Evolutionary conservation across 73 alveolate genomes (phyloP), one percentile per base, ranked within the genome.

Genomic region (Tetrahymena elliotti): DNA sequence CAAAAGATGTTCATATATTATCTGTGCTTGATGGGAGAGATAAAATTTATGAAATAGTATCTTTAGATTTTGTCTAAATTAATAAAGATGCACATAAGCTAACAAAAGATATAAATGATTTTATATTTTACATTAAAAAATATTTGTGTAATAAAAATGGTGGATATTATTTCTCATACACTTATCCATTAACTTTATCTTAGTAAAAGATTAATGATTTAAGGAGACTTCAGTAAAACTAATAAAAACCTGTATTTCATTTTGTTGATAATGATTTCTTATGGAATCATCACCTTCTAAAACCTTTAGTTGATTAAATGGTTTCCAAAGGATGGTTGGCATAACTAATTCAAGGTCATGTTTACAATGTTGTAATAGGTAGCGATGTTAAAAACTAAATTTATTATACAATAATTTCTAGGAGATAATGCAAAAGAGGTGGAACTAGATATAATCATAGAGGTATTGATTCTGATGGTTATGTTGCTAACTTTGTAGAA

Each of bases 381-480:
- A 34, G 84, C 20, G 98, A 95, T 40, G 38, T 36, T 16, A 93
- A 94, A 13, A 27, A 92, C 27, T 94, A 82, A 18, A 52, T 97
- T 53, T 35, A 39, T 10, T 53, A 95, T 20, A 83, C 83, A 37
- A 84, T 96, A 20, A 96, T 96, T 35, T 96, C 98, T 1, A 93
- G 98, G 93, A 95, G 98, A 98, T 93, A 98, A 92, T 97, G 98
- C 96, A 95, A 96, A 84, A 97, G 98, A 97, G 99, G 99, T 93
- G 99, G 99, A 0, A 98, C 99, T n/a, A 93, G 99, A 36, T 98
- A 98, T 93, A 98, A 98, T 93, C 96, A 99, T 35, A 97, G 99
- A 95, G 99, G 99, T 13, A 96, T 98, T 13, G 99, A 99, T 93
- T 99, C 99, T 94, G 99, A 98, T 39, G 99, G 99, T 4, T 98